phyloP scores from a whole-genome alignment of 345 rosid genomes.

The Turnera subulata region DNA sequence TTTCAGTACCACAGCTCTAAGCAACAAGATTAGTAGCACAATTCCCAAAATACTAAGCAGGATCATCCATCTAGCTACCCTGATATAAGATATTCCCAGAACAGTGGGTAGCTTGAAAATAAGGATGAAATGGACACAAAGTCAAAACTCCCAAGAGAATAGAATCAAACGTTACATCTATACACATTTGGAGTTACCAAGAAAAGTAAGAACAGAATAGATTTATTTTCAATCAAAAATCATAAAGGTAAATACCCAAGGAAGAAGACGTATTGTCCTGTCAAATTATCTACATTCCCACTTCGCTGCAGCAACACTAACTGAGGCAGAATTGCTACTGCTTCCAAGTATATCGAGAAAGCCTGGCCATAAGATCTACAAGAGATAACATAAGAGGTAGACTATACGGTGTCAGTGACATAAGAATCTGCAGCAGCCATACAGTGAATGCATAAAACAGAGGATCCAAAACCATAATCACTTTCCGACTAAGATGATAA shows the following conservation, averaged over 20 bases:
- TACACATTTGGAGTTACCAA: too few relatives aligned
- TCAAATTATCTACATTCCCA: constrained; percentile 92
- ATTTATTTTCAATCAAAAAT: neutral
- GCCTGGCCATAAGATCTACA: constrained; percentile 88
- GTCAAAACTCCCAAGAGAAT: neutral
- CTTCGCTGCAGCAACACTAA: constrained; percentile 84
- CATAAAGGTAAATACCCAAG: constrained; percentile 61
- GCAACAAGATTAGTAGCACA: neutral
- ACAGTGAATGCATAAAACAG: neutral
- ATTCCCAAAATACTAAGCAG: neutral
- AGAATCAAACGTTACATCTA: too few relatives aligned
- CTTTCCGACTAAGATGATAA: too few relatives aligned
- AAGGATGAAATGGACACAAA: neutral
- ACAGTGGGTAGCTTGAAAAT: neutral
- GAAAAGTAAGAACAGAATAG: too few relatives aligned
- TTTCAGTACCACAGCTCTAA: too few relatives aligned
- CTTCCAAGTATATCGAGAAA: constrained; percentile 90
- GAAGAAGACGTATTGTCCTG: constrained; percentile 91
- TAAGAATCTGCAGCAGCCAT: neutral
- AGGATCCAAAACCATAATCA: neutral
- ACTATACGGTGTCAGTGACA: neutral
- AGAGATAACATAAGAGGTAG: neutral
- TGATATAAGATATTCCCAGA: too few relatives aligned
- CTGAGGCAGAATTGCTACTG: constrained; percentile 93
- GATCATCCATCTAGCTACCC: too few relatives aligned